Evolutionary conservation across 2,329 filamentous ascomycete species (phyloP).

Genomic region (Aurifilum marmelostoma): DNA sequence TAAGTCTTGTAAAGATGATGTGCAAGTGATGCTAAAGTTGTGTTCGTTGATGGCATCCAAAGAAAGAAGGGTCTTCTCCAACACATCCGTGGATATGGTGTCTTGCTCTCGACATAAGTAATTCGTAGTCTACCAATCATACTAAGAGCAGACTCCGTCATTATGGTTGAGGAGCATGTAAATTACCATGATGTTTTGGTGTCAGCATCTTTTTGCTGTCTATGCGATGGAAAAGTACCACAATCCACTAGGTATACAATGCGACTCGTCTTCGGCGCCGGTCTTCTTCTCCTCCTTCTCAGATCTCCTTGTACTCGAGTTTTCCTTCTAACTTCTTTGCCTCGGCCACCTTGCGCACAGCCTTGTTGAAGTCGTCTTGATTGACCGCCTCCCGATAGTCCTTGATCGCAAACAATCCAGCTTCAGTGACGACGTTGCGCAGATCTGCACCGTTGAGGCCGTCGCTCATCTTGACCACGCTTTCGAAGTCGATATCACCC

Average conservation of each 20-base stretch:
- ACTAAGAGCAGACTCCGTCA: no score
- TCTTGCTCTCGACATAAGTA: neutral
- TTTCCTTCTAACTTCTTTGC: conserved; percentile 99
- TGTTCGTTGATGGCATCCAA: neutral
- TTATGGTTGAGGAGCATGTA: neutral
- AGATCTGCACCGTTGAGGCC: conserved; percentile 96
- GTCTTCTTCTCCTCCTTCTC: neutral
- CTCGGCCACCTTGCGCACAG: conserved; percentile 95
- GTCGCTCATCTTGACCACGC: conserved; percentile 99
- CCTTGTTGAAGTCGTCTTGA: conserved; percentile 99
- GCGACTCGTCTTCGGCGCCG: neutral
- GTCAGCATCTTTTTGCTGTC: neutral
- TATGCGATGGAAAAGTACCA: neutral
- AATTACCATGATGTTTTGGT: neutral
- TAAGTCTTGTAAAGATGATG: no score
- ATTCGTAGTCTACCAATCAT: conserved; percentile 18
- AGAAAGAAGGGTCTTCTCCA: neutral
- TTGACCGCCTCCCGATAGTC: conserved; percentile 95
- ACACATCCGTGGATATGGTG: neutral
- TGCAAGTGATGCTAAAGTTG: no score
- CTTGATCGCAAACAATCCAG: conserved; percentile 96
- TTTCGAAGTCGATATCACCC: conserved; percentile 97
- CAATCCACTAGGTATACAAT: neutral
- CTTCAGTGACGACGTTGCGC: conserved; percentile 97
- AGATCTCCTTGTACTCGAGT: conserved; percentile 52